These are phyloP conservation scores for Cyclocybe cylindracea DNA, from an alignment of 768 basidiomycete genomes.

Conservation along the genomic window DNA sequence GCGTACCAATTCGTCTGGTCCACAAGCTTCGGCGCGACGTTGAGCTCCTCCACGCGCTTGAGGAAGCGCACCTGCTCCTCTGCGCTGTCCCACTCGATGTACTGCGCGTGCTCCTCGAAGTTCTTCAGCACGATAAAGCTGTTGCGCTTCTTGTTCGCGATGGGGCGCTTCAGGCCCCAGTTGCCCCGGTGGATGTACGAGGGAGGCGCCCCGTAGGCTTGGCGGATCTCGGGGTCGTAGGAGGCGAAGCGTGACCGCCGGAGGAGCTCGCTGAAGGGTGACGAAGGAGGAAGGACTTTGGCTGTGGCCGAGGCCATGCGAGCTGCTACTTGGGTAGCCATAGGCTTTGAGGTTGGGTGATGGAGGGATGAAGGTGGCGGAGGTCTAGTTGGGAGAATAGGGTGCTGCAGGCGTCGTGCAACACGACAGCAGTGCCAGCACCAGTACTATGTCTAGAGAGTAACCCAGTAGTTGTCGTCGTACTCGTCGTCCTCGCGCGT, in stretches of 20 bases:
- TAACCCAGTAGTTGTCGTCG: slow-evolving; percentile 1
- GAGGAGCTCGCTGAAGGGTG: slow-evolving; percentile 75
- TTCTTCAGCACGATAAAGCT: slow-evolving; percentile 66
- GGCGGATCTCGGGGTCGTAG: slow-evolving; percentile 74
- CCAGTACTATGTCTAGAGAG: not conserved
- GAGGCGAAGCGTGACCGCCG: slow-evolving; percentile 82
- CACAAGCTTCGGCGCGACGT: slow-evolving; percentile 33
- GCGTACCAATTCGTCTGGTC: slow-evolving; percentile 36
- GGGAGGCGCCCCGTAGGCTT: slow-evolving; percentile 72
- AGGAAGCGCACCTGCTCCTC: slow-evolving; percentile 70
- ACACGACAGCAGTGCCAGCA: too few relatives aligned
- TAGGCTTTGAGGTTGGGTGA: slow-evolving; percentile 6
- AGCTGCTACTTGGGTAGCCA: slow-evolving; percentile 22
- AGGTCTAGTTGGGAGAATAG: too few relatives aligned
- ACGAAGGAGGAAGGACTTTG: slow-evolving; percentile 43
- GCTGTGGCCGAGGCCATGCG: slow-evolving; percentile 8
- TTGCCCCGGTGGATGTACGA: slow-evolving; percentile 76
- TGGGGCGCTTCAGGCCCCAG: slow-evolving; percentile 85
- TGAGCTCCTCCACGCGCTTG: slow-evolving; percentile 65
- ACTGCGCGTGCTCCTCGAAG: slow-evolving; percentile 73
- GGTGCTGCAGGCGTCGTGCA: too few relatives aligned
- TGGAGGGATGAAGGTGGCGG: too few relatives aligned
- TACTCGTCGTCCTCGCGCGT: slow-evolving; percentile 8
- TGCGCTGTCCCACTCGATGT: slow-evolving; percentile 75
- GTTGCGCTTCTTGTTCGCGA: slow-evolving; percentile 63